phyloP scores from a whole-genome alignment of 192 early-diverging fungal species.

The Spinellus fusiger region DNA sequence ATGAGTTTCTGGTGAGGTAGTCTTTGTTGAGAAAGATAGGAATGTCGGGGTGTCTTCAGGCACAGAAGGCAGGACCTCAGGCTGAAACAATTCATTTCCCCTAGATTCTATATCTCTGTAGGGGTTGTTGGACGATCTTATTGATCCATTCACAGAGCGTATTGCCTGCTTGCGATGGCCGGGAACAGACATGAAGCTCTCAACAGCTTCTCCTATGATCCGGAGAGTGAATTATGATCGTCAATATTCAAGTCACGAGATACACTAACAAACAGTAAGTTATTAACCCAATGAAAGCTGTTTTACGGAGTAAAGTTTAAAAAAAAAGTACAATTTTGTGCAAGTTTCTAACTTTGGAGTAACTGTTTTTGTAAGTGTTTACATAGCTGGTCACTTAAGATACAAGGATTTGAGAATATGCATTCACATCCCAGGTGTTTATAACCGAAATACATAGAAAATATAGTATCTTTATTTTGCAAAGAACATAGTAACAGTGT shows the following conservation, averaged over 20 bases:
- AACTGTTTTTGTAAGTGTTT: too few relatives aligned
- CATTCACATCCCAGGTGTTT: too few relatives aligned
- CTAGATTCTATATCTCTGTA: not conserved
- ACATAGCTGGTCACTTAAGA: too few relatives aligned
- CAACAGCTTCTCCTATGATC: not conserved
- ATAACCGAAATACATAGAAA: too few relatives aligned
- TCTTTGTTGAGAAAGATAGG: not conserved
- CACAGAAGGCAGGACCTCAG: not conserved
- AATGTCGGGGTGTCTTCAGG: not conserved
- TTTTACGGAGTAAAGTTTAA: too few relatives aligned
- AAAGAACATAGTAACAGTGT: too few relatives aligned
- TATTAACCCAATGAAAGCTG: too few relatives aligned
- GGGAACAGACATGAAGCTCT: not conserved
- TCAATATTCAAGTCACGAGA: not conserved
- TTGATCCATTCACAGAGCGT: not conserved
- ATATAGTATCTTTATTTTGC: too few relatives aligned
- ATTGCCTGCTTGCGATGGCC: not conserved
- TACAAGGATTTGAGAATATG: too few relatives aligned
- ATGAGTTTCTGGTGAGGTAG: not conserved
- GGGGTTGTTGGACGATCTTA: not conserved
- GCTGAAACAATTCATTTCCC: not conserved
- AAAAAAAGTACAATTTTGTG: too few relatives aligned
- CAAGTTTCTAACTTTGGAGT: too few relatives aligned
- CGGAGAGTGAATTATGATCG: slow-evolving; percentile 1
- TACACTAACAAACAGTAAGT: too few relatives aligned